phyloP scores from a whole-genome alignment of 2,329 filamentous ascomycete genomes.

The Sporothrix mexicana region DNA sequence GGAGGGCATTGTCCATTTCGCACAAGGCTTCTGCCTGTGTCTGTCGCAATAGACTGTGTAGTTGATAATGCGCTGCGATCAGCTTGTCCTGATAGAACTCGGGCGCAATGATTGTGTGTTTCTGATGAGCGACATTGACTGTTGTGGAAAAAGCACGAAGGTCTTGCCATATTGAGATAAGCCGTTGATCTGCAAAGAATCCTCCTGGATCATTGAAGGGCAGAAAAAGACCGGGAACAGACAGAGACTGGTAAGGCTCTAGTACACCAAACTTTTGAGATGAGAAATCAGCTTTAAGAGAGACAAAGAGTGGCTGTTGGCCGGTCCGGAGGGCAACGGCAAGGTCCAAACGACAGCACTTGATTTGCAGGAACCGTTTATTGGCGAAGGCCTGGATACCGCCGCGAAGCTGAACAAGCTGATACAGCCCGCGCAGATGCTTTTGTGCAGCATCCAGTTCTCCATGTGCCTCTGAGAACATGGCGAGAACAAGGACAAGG shows the following conservation, averaged over 20 bases:
- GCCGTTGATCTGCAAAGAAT: neutral
- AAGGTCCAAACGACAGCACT: constrained; percentile 15
- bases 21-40: neutral
- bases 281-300: neutral
- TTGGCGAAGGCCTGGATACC: constrained; percentile 15
- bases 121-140: constrained; percentile 2
- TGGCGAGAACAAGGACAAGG: neutral
- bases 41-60: neutral
- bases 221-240: too few species aligned
- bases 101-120: neutral
- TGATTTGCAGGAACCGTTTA: constrained; percentile 25
- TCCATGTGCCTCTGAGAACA: constrained; percentile 11
- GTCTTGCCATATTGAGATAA: constrained; percentile 6
- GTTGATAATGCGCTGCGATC: constrained; percentile 15
- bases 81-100: constrained; percentile 6
- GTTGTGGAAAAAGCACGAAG: neutral
- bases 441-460: constrained; percentile 19
- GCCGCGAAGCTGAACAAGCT: constrained; percentile 16
- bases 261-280: too few species aligned
- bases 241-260: neutral
- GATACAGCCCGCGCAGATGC: constrained; percentile 20
- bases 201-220: too few species aligned
- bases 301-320: neutral
- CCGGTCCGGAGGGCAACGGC: constrained; percentile 4
- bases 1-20: neutral